Evolutionary conservation across 805 yeast genomes (phyloP).

Genomic region (Priceomyces haplophilus): DNA sequence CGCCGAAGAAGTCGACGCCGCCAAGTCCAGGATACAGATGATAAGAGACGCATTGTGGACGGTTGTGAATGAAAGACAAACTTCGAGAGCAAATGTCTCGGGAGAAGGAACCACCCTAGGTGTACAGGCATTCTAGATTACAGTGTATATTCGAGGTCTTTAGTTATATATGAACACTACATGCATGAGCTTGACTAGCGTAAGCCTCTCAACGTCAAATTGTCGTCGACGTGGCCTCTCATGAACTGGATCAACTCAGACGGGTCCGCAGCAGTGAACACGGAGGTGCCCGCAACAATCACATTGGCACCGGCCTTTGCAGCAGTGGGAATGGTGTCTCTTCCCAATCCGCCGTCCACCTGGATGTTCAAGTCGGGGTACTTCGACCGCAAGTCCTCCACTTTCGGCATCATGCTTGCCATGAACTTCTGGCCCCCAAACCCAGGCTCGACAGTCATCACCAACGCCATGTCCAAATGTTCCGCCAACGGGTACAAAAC

Average conservation of each 20-base stretch:
- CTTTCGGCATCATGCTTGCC: slow-evolving; percentile 96
- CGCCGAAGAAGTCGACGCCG: slow-evolving; percentile 16
- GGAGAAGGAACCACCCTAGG: slow-evolving; percentile 88
- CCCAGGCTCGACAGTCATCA: slow-evolving; percentile 99
- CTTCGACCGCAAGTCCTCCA: slow-evolving; percentile 64
- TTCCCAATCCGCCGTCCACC: slow-evolving; percentile 95
- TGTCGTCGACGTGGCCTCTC: slow-evolving; percentile 57
- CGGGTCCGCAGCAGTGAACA: slow-evolving; percentile 83
- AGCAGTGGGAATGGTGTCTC: slow-evolving; percentile 78
- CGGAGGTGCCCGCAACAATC: slow-evolving; percentile 95
- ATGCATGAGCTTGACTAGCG: neutral
- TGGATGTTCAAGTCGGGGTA: slow-evolving; percentile 84
- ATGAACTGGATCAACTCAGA: slow-evolving; percentile 66
- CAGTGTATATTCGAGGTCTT: neutral
- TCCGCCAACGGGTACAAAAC: slow-evolving; percentile 74
- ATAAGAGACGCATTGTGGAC: slow-evolving; percentile 70
- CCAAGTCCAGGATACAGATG: slow-evolving; percentile 37
- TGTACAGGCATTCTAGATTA: slow-evolving; percentile 53
- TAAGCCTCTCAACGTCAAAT: slow-evolving; percentile 47
- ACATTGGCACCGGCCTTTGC: slow-evolving; percentile 98
- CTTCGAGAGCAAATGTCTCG: slow-evolving; percentile 39
- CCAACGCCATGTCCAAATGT: slow-evolving; percentile 86
- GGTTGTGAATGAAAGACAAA: slow-evolving; percentile 58
- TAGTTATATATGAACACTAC: neutral
- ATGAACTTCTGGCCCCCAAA: slow-evolving; percentile 97